A percentile compares a stretch with the other conserved stretches of the same genome.
These are phyloP conservation scores for Penicillium sp. DNA, from an alignment of 2,329 filamentous ascomycete species.

Conservation along the genomic window DNA sequence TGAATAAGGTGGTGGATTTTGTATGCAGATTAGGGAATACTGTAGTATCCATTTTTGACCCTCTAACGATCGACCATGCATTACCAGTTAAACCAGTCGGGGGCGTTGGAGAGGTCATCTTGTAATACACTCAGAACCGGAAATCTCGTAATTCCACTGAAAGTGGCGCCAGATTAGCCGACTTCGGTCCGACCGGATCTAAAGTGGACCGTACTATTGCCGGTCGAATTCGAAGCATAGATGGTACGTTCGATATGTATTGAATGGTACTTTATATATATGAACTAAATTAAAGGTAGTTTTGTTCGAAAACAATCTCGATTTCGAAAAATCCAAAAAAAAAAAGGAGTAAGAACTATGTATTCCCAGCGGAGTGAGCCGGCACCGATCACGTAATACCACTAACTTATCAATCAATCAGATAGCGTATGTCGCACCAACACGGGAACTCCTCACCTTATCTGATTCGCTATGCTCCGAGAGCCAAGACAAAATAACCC, in stretches of 20 bases:
- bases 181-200: slow-evolving; percentile 6
- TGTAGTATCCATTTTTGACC: slow-evolving; percentile 15
- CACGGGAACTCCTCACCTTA: not conserved
- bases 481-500: not conserved
- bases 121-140: not conserved
- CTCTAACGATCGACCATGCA: slow-evolving; percentile 21
- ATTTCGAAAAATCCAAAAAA: not conserved
- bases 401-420: slow-evolving; percentile 13
- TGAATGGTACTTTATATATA: too few species aligned
- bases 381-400: slow-evolving; percentile 1
- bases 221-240: not conserved
- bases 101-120: slow-evolving; percentile 4
- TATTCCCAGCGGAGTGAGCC: slow-evolving; percentile 8
- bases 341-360: not conserved
- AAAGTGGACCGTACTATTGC: not conserved
- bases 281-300: too few species aligned
- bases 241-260: not conserved
- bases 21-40: not conserved
- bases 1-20: slow-evolving; percentile 2
- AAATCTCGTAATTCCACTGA: not conserved
- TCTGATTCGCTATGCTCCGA: not conserved
- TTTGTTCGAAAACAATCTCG: not conserved
- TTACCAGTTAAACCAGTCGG: slow-evolving; percentile 7
- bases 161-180: slow-evolving; percentile 1
- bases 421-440: slow-evolving; percentile 6